Conservation (phyloP, 73 alveolate genomes). For the Paramecium primaurelia region DNA sequence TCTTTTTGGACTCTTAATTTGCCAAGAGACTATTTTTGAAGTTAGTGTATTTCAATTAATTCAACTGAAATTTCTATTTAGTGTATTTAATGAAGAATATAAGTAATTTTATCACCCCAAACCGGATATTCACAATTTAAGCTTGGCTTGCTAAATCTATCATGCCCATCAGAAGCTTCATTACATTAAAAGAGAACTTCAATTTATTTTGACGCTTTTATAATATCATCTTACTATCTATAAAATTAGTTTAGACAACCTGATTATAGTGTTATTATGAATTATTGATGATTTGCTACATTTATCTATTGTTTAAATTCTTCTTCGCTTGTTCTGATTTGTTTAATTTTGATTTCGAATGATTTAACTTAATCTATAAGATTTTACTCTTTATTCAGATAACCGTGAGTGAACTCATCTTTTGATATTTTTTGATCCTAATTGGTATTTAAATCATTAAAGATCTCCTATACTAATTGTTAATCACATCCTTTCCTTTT, state of each 20-base stretch:
- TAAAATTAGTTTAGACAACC: not conserved
- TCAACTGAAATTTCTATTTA: not conserved
- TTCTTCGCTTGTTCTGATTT: not conserved
- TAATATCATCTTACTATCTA: not conserved
- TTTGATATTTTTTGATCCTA: not conserved
- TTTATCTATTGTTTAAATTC: not conserved
- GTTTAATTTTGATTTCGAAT: not conserved
- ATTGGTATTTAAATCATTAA: not conserved
- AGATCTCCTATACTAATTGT: not conserved
- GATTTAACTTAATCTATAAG: not conserved
- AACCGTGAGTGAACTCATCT: slow-evolving; percentile 20
- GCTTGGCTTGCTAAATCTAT: not conserved
- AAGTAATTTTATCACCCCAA: not conserved
- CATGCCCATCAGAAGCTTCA: not conserved
- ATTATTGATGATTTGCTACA: not conserved
- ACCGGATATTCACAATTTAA: not conserved
- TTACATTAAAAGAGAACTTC: not conserved
- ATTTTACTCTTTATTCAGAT: slow-evolving; percentile 1
- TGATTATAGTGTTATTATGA: not conserved
- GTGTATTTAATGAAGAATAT: not conserved
- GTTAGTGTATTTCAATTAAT: not conserved
- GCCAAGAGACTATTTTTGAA: not conserved
- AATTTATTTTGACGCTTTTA: not conserved
- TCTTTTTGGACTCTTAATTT: not conserved
- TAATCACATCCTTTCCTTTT: not conserved